Conservation (phyloP, 208 protist species). For the Wallacemonas collosoma region DNA sequence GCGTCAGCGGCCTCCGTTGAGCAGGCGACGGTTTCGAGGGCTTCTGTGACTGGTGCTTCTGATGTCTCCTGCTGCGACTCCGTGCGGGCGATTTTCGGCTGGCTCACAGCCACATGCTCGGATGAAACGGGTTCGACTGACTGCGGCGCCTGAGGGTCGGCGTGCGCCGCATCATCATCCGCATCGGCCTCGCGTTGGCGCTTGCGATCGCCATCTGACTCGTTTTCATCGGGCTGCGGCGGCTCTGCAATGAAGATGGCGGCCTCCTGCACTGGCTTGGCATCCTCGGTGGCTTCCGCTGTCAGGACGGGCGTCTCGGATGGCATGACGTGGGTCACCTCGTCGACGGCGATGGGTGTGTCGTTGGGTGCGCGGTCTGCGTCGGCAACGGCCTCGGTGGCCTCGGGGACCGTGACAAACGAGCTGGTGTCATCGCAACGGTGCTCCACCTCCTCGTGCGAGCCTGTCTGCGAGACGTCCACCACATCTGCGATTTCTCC, state of each 20-base stretch:
- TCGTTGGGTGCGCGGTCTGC: neutral
- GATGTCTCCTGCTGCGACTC: conserved; percentile 13
- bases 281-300: neutral
- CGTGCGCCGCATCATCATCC: neutral
- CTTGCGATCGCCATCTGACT: neutral
- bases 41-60: neutral
- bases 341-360: neutral
- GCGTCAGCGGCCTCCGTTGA: neutral
- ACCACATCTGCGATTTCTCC: too few relatives aligned
- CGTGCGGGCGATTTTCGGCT: neutral
- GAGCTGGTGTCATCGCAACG: too few relatives aligned
- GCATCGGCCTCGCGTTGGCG: neutral
- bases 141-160: neutral
- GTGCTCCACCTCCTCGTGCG: too few relatives aligned
- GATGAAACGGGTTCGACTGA: neutral
- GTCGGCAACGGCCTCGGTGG: too few relatives aligned
- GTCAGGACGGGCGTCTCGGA: too few relatives aligned
- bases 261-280: neutral
- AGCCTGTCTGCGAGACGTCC: too few relatives aligned
- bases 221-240: too few relatives aligned
- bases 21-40: neutral
- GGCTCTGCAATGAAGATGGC: too few relatives aligned
- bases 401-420: too few relatives aligned
- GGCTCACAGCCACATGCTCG: neutral
- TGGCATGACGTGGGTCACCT: neutral